A percentile compares a stretch with the other conserved stretches of the same genome.
Conservation (phyloP, 768 basidiomycete species). For the Boletus barrowsii region DNA sequence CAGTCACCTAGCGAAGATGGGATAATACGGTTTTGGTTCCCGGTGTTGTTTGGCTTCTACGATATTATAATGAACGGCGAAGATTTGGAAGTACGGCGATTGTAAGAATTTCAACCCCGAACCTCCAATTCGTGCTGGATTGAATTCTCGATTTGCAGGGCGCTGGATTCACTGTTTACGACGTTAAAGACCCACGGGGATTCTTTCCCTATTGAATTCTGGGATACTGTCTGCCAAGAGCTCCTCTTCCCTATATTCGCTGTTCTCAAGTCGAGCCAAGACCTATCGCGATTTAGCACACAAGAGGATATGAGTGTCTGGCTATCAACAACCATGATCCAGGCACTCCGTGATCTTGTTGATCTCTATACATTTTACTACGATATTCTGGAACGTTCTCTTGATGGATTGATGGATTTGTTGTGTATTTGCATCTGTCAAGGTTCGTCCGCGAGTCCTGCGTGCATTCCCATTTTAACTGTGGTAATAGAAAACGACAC, state of each 20-base stretch:
- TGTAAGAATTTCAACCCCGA: slow-evolving; percentile 56
- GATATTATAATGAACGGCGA: slow-evolving; percentile 99
- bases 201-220: slow-evolving; percentile 86
- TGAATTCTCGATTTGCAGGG: slow-evolving; percentile 45
- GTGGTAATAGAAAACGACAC: slow-evolving; percentile 85
- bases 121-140: slow-evolving; percentile 2
- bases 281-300: slow-evolving; percentile 87
- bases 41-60: slow-evolving; percentile 95
- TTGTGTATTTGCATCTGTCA: slow-evolving; percentile 97
- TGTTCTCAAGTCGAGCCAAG: slow-evolving; percentile 89
- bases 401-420: slow-evolving; percentile 92
- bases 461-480: slow-evolving; percentile 2
- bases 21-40: slow-evolving; percentile 98
- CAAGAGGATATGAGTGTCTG: slow-evolving; percentile 99
- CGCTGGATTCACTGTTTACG: slow-evolving; percentile 93
- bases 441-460: slow-evolving; percentile 50
- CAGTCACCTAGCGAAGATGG: slow-evolving; percentile 63
- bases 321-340: slow-evolving; percentile 98
- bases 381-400: slow-evolving; percentile 80
- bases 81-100: slow-evolving; percentile 91
- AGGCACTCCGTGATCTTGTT: slow-evolving; percentile 91
- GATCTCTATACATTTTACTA: slow-evolving; percentile 97
- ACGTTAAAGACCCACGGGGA: slow-evolving; percentile 89
- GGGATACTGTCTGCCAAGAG: slow-evolving; percentile 97
- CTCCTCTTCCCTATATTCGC: slow-evolving; percentile 98